These are phyloP conservation scores for Biscogniauxia mediterranea DNA, from an alignment of 2,329 filamentous ascomycete species.

Conservation along the genomic window DNA sequence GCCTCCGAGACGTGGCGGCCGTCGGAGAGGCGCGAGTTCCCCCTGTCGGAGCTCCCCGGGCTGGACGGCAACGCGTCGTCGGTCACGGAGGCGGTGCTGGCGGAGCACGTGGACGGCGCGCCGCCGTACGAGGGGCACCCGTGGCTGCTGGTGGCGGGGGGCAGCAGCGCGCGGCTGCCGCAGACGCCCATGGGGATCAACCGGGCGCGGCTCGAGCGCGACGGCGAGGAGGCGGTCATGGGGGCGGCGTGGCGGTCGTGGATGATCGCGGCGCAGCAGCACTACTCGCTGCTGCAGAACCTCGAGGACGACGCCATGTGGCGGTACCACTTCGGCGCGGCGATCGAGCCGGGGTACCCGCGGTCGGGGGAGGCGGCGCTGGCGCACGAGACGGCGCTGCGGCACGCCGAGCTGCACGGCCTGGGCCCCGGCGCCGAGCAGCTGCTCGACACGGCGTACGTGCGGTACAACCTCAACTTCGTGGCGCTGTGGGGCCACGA, in stretches of 20 bases:
- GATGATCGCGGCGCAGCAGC: constrained; percentile 48
- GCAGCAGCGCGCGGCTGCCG: constrained; percentile 34
- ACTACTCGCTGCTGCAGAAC: constrained; percentile 49
- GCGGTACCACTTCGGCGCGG: constrained; percentile 47
- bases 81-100: constrained; percentile 16
- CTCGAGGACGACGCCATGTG: constrained; percentile 44
- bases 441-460: constrained; percentile 47
- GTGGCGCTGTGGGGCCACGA: constrained; percentile 52
- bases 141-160: constrained; percentile 47
- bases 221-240: constrained; percentile 26
- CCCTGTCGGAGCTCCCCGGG: constrained; percentile 21
- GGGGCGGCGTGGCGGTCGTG: constrained; percentile 46
- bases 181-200: constrained; percentile 49
- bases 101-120: constrained; percentile 30
- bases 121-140: constrained; percentile 44
- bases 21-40: constrained; percentile 27
- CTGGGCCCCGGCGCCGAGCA: constrained; percentile 29
- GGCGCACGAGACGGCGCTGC: constrained; percentile 12
- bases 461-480: constrained; percentile 53
- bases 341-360: constrained; percentile 20
- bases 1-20: constrained; percentile 39
- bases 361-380: constrained; percentile 12
- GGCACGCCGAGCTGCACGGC: constrained; percentile 12
- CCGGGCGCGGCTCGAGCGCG: constrained; percentile 17
- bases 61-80: constrained; percentile 9